These are phyloP conservation scores for Venturia aucupariae DNA, from an alignment of 2,329 filamentous ascomycete genomes.

Conservation along the genomic window DNA sequence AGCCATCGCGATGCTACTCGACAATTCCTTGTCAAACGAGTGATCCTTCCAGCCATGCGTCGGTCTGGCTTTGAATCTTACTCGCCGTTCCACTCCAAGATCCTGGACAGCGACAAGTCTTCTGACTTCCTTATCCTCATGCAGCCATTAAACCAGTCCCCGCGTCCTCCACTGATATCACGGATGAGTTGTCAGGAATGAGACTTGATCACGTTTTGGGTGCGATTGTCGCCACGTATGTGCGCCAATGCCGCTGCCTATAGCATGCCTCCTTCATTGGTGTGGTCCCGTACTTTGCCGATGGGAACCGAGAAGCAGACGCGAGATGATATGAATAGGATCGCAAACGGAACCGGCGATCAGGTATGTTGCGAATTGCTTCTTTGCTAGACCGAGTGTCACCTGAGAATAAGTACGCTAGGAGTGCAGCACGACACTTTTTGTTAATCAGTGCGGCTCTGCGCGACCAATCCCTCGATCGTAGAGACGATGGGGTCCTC, in stretches of 20 bases:
- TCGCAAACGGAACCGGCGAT: not conserved
- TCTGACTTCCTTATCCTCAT: not conserved
- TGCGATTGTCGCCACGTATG: not conserved
- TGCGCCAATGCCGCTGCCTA: not conserved
- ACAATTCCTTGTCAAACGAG: not conserved
- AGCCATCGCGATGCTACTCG: not conserved
- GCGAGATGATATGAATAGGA: not conserved
- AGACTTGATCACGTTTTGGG: not conserved
- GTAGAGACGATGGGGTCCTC: not conserved
- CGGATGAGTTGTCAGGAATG: not conserved
- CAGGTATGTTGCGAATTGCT: not conserved
- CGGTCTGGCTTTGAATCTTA: not conserved
- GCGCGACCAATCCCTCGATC: not conserved
- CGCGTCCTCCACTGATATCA: not conserved
- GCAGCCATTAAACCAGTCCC: not conserved
- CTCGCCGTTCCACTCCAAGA: not conserved
- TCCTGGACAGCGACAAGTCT: not conserved
- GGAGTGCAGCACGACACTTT: not conserved
- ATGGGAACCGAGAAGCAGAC: not conserved
- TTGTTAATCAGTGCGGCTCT: not conserved
- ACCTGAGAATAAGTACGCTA: not conserved
- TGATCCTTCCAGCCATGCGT: not conserved
- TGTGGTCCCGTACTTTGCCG: not conserved
- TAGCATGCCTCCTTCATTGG: not conserved
- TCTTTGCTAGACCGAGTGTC: not conserved